Conservation (phyloP, 768 basidiomycete genomes). For the Calocybe indica region DNA sequence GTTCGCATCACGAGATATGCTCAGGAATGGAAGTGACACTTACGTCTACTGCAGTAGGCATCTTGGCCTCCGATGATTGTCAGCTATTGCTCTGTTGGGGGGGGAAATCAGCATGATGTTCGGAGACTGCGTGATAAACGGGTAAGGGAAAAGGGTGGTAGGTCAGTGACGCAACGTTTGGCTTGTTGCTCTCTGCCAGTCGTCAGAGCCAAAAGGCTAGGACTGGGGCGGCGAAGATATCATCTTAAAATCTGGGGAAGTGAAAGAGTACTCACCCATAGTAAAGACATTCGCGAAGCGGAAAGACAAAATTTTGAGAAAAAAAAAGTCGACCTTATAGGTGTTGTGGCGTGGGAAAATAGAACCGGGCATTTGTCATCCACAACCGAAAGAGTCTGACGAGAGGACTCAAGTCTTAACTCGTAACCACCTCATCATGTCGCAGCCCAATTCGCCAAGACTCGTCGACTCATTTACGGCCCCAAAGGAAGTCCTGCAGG, state of each 20-base stretch:
- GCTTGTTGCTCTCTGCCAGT: conserved; percentile 59
- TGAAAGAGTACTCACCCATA: conserved; percentile 22
- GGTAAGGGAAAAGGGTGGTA: conserved; percentile 29
- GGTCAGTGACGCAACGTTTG: conserved; percentile 55
- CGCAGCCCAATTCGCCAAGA: conserved; percentile 57
- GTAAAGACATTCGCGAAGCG: conserved; percentile 2
- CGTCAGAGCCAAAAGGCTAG: conserved; percentile 56
- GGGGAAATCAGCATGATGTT: conserved; percentile 1
- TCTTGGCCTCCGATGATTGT: no score
- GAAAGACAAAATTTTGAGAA: conserved; percentile 15
- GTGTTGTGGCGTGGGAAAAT: conserved; percentile 25
- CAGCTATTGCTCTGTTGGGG: no score
- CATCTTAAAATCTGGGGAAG: conserved; percentile 33
- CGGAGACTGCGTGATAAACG: conserved; percentile 1
- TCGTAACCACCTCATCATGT: conserved; percentile 32
- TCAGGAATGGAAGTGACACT: conserved; percentile 3
- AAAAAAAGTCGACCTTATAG: conserved; percentile 5
- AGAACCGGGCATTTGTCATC: conserved; percentile 22
- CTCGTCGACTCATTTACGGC: conserved; percentile 89
- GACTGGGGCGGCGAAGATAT: conserved; percentile 76
- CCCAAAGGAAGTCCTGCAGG: conserved; percentile 89
- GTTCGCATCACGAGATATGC: conserved; percentile 34
- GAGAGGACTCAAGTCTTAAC: no score
- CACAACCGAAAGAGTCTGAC: no score
- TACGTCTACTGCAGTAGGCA: background rate